A percentile compares a stretch with the other conserved stretches of the same genome.
These are phyloP conservation scores for Termitomyces heimii DNA, from an alignment of 768 basidiomycete genomes.

Conservation along the genomic window DNA sequence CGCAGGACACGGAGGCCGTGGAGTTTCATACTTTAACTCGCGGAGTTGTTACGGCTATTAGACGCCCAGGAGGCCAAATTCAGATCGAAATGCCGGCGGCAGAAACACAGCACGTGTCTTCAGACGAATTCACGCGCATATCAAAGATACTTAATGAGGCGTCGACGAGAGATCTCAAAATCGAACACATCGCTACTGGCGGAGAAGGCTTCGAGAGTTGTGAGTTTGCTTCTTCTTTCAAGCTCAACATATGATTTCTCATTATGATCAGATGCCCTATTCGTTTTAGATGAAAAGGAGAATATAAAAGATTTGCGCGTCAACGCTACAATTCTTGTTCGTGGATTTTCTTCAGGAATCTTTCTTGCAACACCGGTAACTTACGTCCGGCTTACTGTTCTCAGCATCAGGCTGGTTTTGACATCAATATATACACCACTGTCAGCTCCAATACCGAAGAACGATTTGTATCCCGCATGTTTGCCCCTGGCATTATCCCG, in stretches of 20 bases:
- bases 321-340: constrained; percentile 1
- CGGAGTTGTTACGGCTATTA: constrained; percentile 23
- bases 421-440: constrained; percentile 34
- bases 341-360: not conserved
- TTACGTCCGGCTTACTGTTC: not conserved
- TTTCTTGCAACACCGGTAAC: not conserved
- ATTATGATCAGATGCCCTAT: constrained; percentile 24
- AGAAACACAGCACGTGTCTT: constrained; percentile 18
- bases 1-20: constrained; percentile 22
- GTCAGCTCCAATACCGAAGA: constrained; percentile 22
- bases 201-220: constrained; percentile 25
- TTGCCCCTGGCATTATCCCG: constrained; percentile 28
- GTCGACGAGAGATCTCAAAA: constrained; percentile 29
- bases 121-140: constrained; percentile 24
- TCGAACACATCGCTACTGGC: constrained; percentile 33
- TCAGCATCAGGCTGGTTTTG: constrained; percentile 26
- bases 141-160: constrained; percentile 26
- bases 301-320: constrained; percentile 10
- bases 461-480: constrained; percentile 46
- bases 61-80: constrained; percentile 23
- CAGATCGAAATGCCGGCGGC: constrained; percentile 33
- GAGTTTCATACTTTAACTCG: constrained; percentile 25
- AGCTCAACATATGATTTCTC: not conserved
- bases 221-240: constrained; percentile 11
- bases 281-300: constrained; percentile 32